These are phyloP conservation scores for Aspergillus persii DNA, from an alignment of 2,329 filamentous ascomycete genomes.

Conservation along the genomic window DNA sequence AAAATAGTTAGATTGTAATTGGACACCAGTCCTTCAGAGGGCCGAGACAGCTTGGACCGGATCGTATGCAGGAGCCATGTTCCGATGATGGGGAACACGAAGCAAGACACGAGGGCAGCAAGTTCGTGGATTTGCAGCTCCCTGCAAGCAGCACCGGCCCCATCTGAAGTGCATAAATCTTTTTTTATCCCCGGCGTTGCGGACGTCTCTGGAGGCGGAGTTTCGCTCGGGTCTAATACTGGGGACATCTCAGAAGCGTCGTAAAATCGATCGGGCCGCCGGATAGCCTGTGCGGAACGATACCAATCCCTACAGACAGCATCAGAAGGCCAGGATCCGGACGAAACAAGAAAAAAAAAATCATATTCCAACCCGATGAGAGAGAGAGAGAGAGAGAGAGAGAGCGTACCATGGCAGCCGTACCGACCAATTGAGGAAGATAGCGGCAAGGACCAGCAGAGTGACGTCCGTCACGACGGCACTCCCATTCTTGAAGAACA, in stretches of 20 bases:
- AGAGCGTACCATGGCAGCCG: constrained; percentile 75
- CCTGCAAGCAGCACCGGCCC: constrained; percentile 44
- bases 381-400: constrained; percentile 1
- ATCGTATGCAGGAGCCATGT: constrained; percentile 82
- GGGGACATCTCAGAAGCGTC: constrained; percentile 18
- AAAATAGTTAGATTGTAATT: constrained; percentile 94
- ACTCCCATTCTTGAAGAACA: constrained; percentile 81
- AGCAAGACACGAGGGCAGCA: constrained; percentile 72
- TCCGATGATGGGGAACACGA: constrained; percentile 73
- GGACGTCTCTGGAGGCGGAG: constrained; percentile 6
- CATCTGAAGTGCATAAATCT: constrained; percentile 11
- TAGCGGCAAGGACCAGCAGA: constrained; percentile 71
- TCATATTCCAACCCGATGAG: neutral
- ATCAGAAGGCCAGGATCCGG: constrained; percentile 5
- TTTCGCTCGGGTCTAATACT: constrained; percentile 30
- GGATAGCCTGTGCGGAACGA: constrained; percentile 64
- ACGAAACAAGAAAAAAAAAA: neutral
- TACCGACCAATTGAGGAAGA: constrained; percentile 92
- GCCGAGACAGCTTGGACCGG: constrained; percentile 74
- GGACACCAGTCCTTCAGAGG: constrained; percentile 82
- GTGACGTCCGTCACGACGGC: constrained; percentile 82
- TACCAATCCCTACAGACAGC: constrained; percentile 64
- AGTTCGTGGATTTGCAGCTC: constrained; percentile 75
- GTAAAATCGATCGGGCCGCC: constrained; percentile 41
- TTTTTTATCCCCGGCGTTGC: constrained; percentile 1